Conservation (phyloP, 2,329 filamentous ascomycete genomes). For the Penicillium verrucosum region DNA sequence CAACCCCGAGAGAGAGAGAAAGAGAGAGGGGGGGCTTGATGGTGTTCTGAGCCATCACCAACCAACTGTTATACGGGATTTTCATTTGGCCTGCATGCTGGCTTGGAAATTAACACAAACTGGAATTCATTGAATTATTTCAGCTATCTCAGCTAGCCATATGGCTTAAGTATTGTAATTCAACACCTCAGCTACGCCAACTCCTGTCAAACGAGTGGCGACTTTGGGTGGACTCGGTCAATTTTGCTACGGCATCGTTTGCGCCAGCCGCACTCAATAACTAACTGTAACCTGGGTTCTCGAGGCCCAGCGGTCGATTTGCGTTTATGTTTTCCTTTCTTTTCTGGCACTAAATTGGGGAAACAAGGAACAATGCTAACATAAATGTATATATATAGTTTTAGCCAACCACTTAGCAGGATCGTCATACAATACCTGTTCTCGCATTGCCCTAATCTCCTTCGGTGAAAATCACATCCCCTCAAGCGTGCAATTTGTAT, state of each 20-base stretch:
- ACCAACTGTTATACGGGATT: not conserved
- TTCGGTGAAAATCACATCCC: conserved; percentile 20
- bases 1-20: not conserved
- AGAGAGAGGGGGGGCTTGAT: not conserved
- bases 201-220: too few species aligned
- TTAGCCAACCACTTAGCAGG: not conserved
- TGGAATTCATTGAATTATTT: not conserved
- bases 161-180: not conserved
- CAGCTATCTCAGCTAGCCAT: not conserved
- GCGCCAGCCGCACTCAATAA: not conserved
- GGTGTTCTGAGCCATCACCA: not conserved
- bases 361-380: not conserved
- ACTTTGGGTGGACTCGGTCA: not conserved
- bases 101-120: not conserved
- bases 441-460: not conserved
- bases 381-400: not conserved
- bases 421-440: not conserved
- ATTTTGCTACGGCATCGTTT: not conserved
- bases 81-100: not conserved
- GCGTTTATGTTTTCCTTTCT: not conserved
- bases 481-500: conserved; percentile 27
- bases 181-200: not conserved
- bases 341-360: too few species aligned
- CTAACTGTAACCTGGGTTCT: not conserved
- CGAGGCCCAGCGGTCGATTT: not conserved